phyloP scores from a whole-genome alignment of 768 basidiomycete species.

The Steccherinum ochraceum region DNA sequence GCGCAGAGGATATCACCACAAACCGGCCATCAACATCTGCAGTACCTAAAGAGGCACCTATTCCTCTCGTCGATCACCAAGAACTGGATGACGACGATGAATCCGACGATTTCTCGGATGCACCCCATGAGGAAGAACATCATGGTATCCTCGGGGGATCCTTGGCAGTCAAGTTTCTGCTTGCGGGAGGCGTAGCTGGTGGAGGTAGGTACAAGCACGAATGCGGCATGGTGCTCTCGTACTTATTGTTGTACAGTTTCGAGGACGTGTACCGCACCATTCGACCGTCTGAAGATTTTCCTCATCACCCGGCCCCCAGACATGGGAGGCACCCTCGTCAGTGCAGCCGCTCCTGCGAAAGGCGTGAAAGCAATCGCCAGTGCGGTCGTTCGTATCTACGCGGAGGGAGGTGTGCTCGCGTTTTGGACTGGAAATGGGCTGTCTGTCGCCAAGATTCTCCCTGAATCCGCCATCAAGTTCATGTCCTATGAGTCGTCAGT shows the following conservation, averaged over 20 bases:
- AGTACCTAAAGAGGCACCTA: constrained; percentile 7
- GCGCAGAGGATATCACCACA: constrained; percentile 62
- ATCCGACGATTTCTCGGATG: constrained; percentile 35
- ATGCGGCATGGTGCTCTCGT: background rate
- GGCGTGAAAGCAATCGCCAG: constrained; percentile 60
- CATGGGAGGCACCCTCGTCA: constrained; percentile 47
- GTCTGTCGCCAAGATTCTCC: constrained; percentile 93
- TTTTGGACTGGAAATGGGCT: constrained; percentile 99
- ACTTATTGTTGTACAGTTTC: constrained; percentile 53
- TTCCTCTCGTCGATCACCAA: constrained; percentile 25
- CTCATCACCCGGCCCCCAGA: constrained; percentile 86
- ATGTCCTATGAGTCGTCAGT: constrained; percentile 91
- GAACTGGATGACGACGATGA: constrained; percentile 33
- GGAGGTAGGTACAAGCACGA: constrained; percentile 56
- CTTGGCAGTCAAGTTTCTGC: constrained; percentile 80
- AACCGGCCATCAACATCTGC: constrained; percentile 7
- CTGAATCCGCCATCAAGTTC: constrained; percentile 99
- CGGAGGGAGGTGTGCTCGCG: constrained; percentile 80
- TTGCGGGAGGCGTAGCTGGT: constrained; percentile 93
- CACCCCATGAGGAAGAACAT: constrained; percentile 51
- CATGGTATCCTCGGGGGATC: constrained; percentile 58
- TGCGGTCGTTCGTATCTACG: constrained; percentile 78
- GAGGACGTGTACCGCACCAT: constrained; percentile 93
- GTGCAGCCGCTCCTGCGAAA: constrained; percentile 37
- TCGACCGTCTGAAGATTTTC: constrained; percentile 94